Percentiles rank a stretch among this genome's conserved stretches.
Evolutionary conservation across 2,329 filamentous ascomycete species (phyloP).

Genomic region (Pseudopithomyces maydicus): DNA sequence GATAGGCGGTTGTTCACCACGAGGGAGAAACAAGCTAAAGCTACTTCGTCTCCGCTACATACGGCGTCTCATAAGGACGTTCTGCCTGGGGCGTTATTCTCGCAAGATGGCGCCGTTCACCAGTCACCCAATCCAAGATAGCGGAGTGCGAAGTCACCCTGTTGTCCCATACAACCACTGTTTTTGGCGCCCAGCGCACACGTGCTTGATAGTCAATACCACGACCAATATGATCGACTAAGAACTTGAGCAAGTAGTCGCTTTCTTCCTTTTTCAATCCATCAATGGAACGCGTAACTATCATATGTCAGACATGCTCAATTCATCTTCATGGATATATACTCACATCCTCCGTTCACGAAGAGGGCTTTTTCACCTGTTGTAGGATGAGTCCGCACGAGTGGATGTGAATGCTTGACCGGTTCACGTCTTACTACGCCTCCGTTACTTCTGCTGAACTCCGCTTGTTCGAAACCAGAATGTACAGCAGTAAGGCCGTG

Average conservation of each 20-base stretch:
- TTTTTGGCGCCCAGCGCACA: conserved; percentile 74
- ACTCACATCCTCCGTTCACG: conserved; percentile 32
- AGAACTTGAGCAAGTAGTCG: conserved; percentile 72
- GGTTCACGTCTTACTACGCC: conserved; percentile 75
- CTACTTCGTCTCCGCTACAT: not conserved
- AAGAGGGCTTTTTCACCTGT: conserved; percentile 17
- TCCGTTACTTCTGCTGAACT: conserved; percentile 65
- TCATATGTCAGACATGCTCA: not conserved
- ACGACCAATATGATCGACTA: conserved; percentile 73
- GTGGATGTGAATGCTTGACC: conserved; percentile 59
- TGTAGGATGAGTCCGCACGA: conserved; percentile 17
- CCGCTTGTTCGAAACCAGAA: conserved; percentile 75
- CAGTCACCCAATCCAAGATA: conserved; percentile 5
- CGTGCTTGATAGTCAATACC: conserved; percentile 57
- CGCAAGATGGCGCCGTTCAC: conserved; percentile 3
- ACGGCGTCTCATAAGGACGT: conserved; percentile 5
- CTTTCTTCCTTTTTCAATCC: conserved; percentile 83
- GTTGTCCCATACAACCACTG: conserved; percentile 84
- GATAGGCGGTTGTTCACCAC: not conserved
- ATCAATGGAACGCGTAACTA: conserved; percentile 74
- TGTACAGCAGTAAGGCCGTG: conserved; percentile 79
- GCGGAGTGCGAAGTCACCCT: conserved; percentile 40
- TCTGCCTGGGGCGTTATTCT: conserved; percentile 5
- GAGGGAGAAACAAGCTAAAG: not conserved
- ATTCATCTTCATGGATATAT: not conserved